Conservation (phyloP, 2,329 filamentous ascomycete genomes). For the Phoma herbarum region DNA sequence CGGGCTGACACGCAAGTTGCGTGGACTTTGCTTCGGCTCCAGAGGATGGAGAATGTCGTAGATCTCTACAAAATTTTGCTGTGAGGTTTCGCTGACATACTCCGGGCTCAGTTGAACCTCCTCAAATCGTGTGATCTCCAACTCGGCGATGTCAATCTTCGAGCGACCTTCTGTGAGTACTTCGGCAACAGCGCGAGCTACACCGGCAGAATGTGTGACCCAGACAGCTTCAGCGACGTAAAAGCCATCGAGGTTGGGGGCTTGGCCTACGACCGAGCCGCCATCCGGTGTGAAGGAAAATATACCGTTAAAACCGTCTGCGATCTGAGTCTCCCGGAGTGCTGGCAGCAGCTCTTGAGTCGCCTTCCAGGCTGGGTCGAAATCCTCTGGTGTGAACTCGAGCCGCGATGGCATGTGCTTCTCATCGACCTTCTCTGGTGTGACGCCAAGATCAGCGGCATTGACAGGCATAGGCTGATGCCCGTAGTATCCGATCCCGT, state of each 20-base stretch:
- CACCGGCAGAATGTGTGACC: slow-evolving; percentile 72
- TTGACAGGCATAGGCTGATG: slow-evolving; percentile 69
- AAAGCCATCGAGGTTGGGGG: slow-evolving; percentile 68
- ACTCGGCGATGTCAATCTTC: slow-evolving; percentile 65
- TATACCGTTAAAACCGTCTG: slow-evolving; percentile 70
- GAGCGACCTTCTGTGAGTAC: slow-evolving; percentile 65
- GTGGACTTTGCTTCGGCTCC: slow-evolving; percentile 65
- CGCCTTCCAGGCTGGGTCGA: slow-evolving; percentile 67
- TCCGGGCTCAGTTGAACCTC: slow-evolving; percentile 64
- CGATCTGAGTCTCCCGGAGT: slow-evolving; percentile 61
- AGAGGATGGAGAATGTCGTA: slow-evolving; percentile 72
- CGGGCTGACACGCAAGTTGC: slow-evolving; percentile 67
- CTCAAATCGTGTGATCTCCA: slow-evolving; percentile 69
- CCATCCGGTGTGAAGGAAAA: slow-evolving; percentile 73
- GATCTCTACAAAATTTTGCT: slow-evolving; percentile 70
- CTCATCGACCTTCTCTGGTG: slow-evolving; percentile 63
- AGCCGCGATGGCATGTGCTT: slow-evolving; percentile 71
- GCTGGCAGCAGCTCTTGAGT: slow-evolving; percentile 64
- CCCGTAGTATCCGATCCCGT: slow-evolving; percentile 71
- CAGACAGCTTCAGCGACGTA: slow-evolving; percentile 72
- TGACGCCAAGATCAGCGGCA: slow-evolving; percentile 63
- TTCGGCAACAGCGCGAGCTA: slow-evolving; percentile 68
- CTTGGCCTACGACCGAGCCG: slow-evolving; percentile 66
- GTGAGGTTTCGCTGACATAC: slow-evolving; percentile 67
- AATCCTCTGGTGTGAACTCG: slow-evolving; percentile 67